Evolutionary conservation across 2,329 filamentous ascomycete genomes (phyloP), one percentile per base, ranked within the genome.

Genomic region (Myrmaecium sp.): DNA sequence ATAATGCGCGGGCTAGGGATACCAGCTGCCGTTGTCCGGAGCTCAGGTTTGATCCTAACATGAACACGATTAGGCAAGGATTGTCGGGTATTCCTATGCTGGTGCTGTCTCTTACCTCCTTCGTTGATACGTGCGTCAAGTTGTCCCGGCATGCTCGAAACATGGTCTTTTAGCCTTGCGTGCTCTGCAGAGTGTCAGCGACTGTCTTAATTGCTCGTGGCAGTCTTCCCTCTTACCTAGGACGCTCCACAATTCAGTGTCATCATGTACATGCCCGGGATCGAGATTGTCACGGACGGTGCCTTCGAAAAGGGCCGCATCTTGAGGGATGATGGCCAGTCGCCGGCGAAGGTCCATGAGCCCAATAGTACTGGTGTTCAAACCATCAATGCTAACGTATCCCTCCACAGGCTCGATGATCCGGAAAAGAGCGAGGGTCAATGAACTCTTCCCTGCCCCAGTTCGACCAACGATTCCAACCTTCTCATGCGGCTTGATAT

Each of bases 381-480:
- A 58, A 23, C 69, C 66, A 53, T 98, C 89, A 43, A 98, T 93
- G 40, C 71, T 78, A 40, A 98, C 89, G 42, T 76, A 66, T 27
- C 89, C 89, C 21, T 70, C 69, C 19, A 64, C 69, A 3, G 84
- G 71, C 55, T 98, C 91, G 35, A 98, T 95, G 38, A 98, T 83
- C 27, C 91, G 74, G 68, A 98, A 98, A 12, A 98, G 62, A 2
- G 89, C 75, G 34, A 98, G 63, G 1, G 89, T 95, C 34, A 98
- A 60, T 6, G 83, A 93, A 33, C 81, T 92, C 60, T 98, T 98
- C 46, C 89, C 89, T 17, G 89, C 89, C 28, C 89, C 89, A 1
- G 89, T 98, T 25, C 89, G 77, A 29, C 89, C 89, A 17, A 98
- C 89, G 7, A 98, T 84, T 33, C 89, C 89, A 49, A 98, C 89